These are phyloP conservation scores for Colletotrichum limetticola DNA, from an alignment of 2,329 filamentous ascomycete species.

Conservation along the genomic window DNA sequence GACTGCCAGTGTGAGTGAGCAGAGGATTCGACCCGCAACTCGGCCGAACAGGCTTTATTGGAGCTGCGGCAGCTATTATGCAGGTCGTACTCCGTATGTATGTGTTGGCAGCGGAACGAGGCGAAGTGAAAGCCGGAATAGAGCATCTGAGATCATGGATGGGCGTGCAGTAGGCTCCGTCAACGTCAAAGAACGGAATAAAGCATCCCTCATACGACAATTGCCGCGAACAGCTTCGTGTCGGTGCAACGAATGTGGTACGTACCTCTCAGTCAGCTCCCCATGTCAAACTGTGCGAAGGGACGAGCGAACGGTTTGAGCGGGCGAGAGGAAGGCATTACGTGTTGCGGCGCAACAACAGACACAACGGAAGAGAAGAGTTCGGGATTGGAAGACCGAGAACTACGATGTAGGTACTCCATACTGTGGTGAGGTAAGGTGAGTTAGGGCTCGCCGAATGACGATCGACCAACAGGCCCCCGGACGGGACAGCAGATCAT, in stretches of 20 bases:
- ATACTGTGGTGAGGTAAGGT: no score
- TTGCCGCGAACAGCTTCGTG: slow-evolving; percentile 17
- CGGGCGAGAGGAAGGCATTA: background rate
- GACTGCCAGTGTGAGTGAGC: background rate
- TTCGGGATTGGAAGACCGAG: background rate
- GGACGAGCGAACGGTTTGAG: background rate
- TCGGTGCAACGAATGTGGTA: slow-evolving; percentile 4
- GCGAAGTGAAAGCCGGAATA: slow-evolving; percentile 3
- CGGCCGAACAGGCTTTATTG: slow-evolving; percentile 21
- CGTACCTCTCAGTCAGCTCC: background rate
- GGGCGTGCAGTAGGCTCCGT: background rate
- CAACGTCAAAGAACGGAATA: slow-evolving; percentile 8
- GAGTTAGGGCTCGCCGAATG: background rate
- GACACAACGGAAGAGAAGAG: background rate
- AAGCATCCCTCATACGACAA: slow-evolving; percentile 1
- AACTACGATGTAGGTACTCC: no score
- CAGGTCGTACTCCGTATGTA: background rate
- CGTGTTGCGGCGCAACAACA: background rate
- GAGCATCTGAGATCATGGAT: background rate
- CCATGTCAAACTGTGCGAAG: background rate
- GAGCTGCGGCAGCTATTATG: background rate
- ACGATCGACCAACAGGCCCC: background rate
- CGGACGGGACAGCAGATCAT: background rate
- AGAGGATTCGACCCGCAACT: slow-evolving; percentile 15
- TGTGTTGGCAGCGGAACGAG: slow-evolving; percentile 3